phyloP scores from a whole-genome alignment of 768 basidiomycete genomes.

The Tylopilus sp. region DNA sequence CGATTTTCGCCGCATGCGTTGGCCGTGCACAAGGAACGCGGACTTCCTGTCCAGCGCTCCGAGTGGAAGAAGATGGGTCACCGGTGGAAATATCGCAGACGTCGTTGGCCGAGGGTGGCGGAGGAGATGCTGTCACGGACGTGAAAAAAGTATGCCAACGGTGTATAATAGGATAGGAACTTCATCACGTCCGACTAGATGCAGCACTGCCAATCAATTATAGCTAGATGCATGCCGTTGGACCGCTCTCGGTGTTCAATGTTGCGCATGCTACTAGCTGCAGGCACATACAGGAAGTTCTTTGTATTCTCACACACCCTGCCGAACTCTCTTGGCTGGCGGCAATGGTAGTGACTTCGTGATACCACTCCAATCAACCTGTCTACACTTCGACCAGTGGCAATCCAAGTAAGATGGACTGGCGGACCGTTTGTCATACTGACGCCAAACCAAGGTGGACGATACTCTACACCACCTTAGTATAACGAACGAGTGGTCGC shows the following conservation, averaged over 20 bases:
- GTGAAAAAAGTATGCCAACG: conserved; percentile 24
- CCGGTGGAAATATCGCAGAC: conserved; percentile 20
- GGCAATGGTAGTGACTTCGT: too few relatives aligned
- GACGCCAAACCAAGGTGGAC: too few relatives aligned
- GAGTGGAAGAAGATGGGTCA: conserved; percentile 23
- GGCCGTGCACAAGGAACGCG: conserved; percentile 30
- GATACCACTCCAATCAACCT: too few relatives aligned
- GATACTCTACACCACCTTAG: too few relatives aligned
- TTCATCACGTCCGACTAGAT: conserved; percentile 6
- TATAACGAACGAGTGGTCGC: too few relatives aligned
- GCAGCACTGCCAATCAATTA: too few relatives aligned
- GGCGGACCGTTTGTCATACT: too few relatives aligned
- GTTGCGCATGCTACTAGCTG: conserved; percentile 28
- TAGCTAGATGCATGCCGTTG: conserved; percentile 4
- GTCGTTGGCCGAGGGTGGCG: conserved; percentile 1
- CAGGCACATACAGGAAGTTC: too few relatives aligned
- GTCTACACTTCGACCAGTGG: too few relatives aligned
- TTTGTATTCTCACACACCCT: too few relatives aligned
- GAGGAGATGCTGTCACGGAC: conserved; percentile 9
- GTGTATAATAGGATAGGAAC: conserved; percentile 24
- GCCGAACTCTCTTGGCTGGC: too few relatives aligned
- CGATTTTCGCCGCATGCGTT: conserved; percentile 26
- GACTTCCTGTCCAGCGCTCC: conserved; percentile 31
- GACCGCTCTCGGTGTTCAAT: conserved; percentile 12
- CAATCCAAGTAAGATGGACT: too few relatives aligned